Percentiles rank a stretch among this genome's conserved stretches.
phyloP scores from a whole-genome alignment of 345 rosid genomes.

The Salix caprea region DNA sequence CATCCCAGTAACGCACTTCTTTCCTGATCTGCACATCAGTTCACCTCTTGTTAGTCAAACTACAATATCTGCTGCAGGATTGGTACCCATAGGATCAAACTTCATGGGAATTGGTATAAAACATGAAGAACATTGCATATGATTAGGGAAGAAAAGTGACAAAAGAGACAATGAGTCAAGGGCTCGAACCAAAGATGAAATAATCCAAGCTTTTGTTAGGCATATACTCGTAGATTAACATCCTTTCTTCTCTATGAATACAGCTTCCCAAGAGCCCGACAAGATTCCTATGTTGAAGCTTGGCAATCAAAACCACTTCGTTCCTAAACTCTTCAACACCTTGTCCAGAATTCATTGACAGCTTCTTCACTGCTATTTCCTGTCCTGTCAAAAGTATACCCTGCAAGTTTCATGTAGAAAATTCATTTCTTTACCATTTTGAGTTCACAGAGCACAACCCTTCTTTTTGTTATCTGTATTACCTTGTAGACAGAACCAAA shows the following conservation, averaged over 20 bases:
- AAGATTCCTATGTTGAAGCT: constrained; percentile 45
- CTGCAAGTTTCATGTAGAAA: constrained; percentile 4
- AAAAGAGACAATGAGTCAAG: too few species aligned
- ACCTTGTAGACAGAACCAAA: constrained; percentile 42
- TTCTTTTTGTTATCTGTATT: neutral
- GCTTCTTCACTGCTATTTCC: constrained; percentile 43
- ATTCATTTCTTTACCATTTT: neutral
- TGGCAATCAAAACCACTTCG: constrained; percentile 32
- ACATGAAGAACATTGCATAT: neutral
- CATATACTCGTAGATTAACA: constrained; percentile 34
- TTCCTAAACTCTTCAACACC: constrained; percentile 36
- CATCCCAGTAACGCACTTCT: neutral
- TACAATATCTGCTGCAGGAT: too few species aligned
- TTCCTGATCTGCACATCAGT: neutral
- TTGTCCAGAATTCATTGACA: constrained; percentile 34
- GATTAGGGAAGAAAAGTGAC: neutral
- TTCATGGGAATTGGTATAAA: too few species aligned
- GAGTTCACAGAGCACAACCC: neutral
- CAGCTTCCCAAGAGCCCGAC: constrained; percentile 37
- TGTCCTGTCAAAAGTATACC: constrained; percentile 25
- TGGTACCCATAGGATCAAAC: neutral
- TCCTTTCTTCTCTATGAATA: constrained; percentile 30
- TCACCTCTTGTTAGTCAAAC: neutral
- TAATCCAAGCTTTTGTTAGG: constrained; percentile 32
- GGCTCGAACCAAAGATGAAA: constrained; percentile 27